Evolutionary conservation across 2,329 filamentous ascomycete genomes (phyloP), one percentile per base, ranked within the genome.

Genomic region (Polychaeton citri): DNA sequence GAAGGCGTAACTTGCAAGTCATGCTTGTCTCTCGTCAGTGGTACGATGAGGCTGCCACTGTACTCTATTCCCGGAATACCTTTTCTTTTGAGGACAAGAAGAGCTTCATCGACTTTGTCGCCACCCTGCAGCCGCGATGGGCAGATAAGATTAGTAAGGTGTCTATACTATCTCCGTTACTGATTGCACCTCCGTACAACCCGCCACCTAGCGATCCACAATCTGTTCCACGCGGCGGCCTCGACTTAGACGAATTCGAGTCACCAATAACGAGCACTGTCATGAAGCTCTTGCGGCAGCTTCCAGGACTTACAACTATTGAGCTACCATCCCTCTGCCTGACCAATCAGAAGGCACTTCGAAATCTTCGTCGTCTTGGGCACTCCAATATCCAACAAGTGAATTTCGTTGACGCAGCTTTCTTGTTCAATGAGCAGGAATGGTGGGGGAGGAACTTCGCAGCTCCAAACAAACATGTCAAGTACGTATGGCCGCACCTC

Each of bases 71-170:
- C 2, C 28, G 30, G 19, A 46, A 46, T 34, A 42, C 35, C 21
- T 48, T 46, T 30, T 42, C 42, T 4, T 48, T 46, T 35, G 43
- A 46, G 16, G 37, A 43, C 30, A 18, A 18, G 13, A 20, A 2
- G 16, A 32, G 21, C 6, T 34, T 43, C 13, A 18, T 17, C 16
- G 6, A 28, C 16, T 40, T 40, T 21, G 19, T 40, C 12, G n/a
- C 8, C 8, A 19, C 21, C 15, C n/a, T 40, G 3, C 31, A 12
- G 8, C 36, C 33, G 8, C 28, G 21, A 4, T 44, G 41, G 39
- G 30, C 34, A 5, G 10, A 30, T 9, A 19, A 13, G 10, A 33
- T 44, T 12, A 38, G 39, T 5, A 39, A 32, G 26, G 21, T 40
- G 15, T 28, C 7, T 7, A 10, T 28, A 7, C 4, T 28, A 15